A percentile compares a stretch with the other conserved stretches of the same genome.
Conservation (phyloP, 2,329 filamentous ascomycete species). For the Calycina herbarum region DNA sequence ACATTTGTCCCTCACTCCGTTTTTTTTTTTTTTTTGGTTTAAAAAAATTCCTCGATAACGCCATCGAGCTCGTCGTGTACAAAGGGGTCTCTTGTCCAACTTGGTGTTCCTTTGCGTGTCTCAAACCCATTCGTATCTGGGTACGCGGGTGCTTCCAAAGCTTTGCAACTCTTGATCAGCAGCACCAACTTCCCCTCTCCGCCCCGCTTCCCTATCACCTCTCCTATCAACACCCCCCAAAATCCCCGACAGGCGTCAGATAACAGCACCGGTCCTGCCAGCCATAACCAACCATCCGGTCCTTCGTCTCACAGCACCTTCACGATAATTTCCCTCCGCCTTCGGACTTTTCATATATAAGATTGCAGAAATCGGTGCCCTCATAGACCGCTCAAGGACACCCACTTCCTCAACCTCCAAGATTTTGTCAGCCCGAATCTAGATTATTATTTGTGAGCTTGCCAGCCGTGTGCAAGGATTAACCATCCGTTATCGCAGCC, state of each 20-base stretch:
- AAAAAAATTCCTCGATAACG: not conserved
- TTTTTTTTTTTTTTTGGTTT: not conserved
- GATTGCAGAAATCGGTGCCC: not conserved
- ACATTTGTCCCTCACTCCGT: not conserved
- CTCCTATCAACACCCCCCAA: not conserved
- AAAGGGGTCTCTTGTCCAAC: not conserved
- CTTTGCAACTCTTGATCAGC: constrained; percentile 1
- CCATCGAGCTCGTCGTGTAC: not conserved
- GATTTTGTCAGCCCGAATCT: not conserved
- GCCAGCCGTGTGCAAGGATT: constrained; percentile 1
- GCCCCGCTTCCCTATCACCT: not conserved
- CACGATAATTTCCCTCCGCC: constrained; percentile 6
- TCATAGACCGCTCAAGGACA: not conserved
- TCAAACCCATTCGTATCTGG: not conserved
- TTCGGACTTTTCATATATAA: constrained; percentile 6
- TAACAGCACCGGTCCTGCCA: not conserved
- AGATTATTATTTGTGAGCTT: constrained; percentile 1
- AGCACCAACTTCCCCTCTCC: constrained; percentile 1
- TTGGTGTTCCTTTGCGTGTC: not conserved
- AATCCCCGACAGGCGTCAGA: constrained; percentile 4
- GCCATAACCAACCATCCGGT: constrained; percentile 2
- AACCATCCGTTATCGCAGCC: not conserved
- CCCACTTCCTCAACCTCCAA: not conserved
- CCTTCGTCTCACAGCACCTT: constrained; percentile 3
- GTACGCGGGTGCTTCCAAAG: not conserved